A percentile compares a stretch with the other conserved stretches of the same genome.
phyloP scores from a whole-genome alignment of 805 yeast species.

The Ascoidea asiatica region DNA sequence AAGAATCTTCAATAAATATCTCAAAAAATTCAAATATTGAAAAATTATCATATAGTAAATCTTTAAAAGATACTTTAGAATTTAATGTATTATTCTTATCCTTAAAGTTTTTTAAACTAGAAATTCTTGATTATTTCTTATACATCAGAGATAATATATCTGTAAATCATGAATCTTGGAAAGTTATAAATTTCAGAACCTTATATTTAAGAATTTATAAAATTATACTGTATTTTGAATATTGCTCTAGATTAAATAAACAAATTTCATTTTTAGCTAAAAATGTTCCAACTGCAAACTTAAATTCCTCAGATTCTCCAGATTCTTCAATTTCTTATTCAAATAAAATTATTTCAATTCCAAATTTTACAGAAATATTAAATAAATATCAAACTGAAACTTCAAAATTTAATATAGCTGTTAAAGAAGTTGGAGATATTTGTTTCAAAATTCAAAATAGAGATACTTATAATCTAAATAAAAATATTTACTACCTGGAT shows the following conservation, averaged over 20 bases:
- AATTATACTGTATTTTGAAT: slow-evolving; percentile 7
- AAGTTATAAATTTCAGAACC: slow-evolving; percentile 5
- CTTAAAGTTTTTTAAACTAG: slow-evolving; percentile 9
- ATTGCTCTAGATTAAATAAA: slow-evolving; percentile 3
- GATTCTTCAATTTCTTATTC: background rate
- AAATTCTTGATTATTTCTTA: slow-evolving; percentile 8
- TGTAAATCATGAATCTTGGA: slow-evolving; percentile 2
- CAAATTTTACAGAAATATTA: background rate
- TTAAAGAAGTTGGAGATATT: too few relatives aligned
- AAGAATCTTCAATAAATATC: too few relatives aligned
- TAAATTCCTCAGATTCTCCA: background rate
- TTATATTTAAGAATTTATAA: slow-evolving; percentile 5
- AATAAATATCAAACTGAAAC: background rate
- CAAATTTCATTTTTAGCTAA: background rate
- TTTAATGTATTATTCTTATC: slow-evolving; percentile 3
- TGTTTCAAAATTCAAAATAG: too few relatives aligned
- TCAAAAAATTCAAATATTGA: background rate
- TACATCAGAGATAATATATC: slow-evolving; percentile 4
- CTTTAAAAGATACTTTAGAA: background rate
- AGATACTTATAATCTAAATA: background rate
- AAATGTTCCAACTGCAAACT: background rate
- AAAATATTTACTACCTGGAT: background rate
- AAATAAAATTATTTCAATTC: background rate
- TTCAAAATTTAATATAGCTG: background rate
- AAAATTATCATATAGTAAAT: background rate